Base-by-base conservation (phyloP, 2,329 filamentous ascomycete genomes). In the Fulvia fulva region DNA sequence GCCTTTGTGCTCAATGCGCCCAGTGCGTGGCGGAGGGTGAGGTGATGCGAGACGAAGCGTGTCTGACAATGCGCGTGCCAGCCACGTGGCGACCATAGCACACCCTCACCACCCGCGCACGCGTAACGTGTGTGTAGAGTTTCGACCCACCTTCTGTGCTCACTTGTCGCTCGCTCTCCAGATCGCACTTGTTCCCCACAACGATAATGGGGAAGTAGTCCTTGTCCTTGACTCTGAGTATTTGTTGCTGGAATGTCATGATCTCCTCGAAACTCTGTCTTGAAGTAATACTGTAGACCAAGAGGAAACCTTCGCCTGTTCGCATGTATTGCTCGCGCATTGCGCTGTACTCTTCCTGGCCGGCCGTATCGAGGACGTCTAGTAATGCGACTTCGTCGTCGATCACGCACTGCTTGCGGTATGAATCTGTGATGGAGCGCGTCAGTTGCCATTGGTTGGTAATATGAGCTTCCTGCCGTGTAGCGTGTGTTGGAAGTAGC, bases 251-350 rank as follows among this genome's bases (percentile, higher is more conserved):
- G 79, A 97, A 97, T 51, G 91, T 96, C 78, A 91, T 89, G 76
- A 99, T 97, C 80, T 99, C 94, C 75, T 99, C 93, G 72, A 97
- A 97, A 71, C 90, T 96, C 78, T 97, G 92, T 72, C 92, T 86
- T 72, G 93, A 97, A 57, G 90, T 97, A 80, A 99, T 99, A 67
- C 92, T 96, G 83, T 97, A 97, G 71, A 97, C 91, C 54, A 99
- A 87, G 72, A 99, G 80, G 79, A 99, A 99, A 55, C 94, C 94
- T 78, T 99, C 94, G 74, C 94, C 94, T 23, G 93, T 97, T 71
- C 94, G 88, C 93, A 99, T 99, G 83, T 97, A 99, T 80, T 97
- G 94, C 81, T 99, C 94, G 74, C 94, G 85, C 94, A 99, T 97
- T 55, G 94, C 94, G 57, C 92, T 96, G 81, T 97, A 99, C 80